Base-by-base conservation (phyloP, 768 basidiomycete species). In the Guyanaporus albipodus region DNA sequence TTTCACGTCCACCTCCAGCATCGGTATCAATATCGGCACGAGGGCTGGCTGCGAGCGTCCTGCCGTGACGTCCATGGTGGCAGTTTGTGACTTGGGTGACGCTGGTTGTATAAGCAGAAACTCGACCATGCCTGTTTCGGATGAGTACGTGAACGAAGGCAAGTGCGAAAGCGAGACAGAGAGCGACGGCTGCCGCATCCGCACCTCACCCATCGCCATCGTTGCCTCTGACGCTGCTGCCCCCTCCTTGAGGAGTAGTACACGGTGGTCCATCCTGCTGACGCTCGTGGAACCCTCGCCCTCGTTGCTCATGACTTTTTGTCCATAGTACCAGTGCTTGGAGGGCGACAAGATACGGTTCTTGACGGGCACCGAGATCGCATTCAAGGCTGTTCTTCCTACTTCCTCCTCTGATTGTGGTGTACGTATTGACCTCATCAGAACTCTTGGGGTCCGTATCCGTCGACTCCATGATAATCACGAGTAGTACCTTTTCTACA, bases 121-220 rank as follows among this genome's bases (percentile, higher is more conserved):
- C 22, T 57, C 58, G 7, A 60, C 58, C 58, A 59, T 59, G 9
- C 58, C 58, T 8, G 46, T 34, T 9, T 23, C 24, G 18, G 58
- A 49, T 18, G 51, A 49, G 40, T 51, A 58, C 24, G 22, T 42
- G 8, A 57, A 45, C 4, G 58, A 59, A 17, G 58, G n/a, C n/a
- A n/a, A 44, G 6, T 21, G 42, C 0, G 58, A 44, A 12, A 50
- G 41, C 6, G 57, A 60, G 14, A 53, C 3, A 4, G 57, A 46
- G 33, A 49, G 39, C 2, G 58, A 57, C 0, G 58, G 48, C 11
- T 49, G 58, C 9, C 44, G 51, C 23, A 24, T 36, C 8, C 4
- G 44, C 6, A 19, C 11, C 17, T 42, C 43, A 4, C 38, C 11
- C 10, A 8, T 8, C 3, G 24, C 19, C 17, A 23, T 37, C 4